Evolutionary conservation across 2,329 filamentous ascomycete genomes (phyloP).

Genomic region (Pyrenochaeta sp.): DNA sequence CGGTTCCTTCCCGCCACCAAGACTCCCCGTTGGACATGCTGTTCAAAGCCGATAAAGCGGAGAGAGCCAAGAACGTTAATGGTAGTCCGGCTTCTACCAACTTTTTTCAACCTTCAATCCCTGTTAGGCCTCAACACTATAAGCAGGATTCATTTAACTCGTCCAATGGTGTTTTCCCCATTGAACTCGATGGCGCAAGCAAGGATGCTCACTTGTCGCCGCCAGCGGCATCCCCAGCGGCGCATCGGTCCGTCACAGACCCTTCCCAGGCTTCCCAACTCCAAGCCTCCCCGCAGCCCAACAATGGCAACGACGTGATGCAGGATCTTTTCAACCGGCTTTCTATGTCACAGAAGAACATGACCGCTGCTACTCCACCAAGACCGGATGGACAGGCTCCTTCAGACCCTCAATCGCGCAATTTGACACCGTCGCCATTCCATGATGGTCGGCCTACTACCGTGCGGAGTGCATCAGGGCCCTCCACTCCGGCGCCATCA

Average conservation of each 20-base stretch:
- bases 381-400: slow-evolving; percentile 28
- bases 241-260: slow-evolving; percentile 41
- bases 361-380: slow-evolving; percentile 32
- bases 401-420: slow-evolving; percentile 33
- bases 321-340: slow-evolving; percentile 55
- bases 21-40: slow-evolving; percentile 88
- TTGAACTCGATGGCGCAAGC: slow-evolving; percentile 67
- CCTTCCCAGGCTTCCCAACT: slow-evolving; percentile 41
- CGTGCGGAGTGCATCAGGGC: slow-evolving; percentile 43
- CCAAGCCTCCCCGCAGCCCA: slow-evolving; percentile 48
- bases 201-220: slow-evolving; percentile 31
- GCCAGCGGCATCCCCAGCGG: slow-evolving; percentile 29
- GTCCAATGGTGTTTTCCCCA: slow-evolving; percentile 67
- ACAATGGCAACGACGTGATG: slow-evolving; percentile 52
- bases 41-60: slow-evolving; percentile 85
- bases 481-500: slow-evolving; percentile 42
- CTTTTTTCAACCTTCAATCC: slow-evolving; percentile 23
- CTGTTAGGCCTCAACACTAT: slow-evolving; percentile 41
- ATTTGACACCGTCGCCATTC: slow-evolving; percentile 53
- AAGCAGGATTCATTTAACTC: slow-evolving; percentile 57
- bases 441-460: slow-evolving; percentile 40
- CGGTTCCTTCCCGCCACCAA: slow-evolving; percentile 55
- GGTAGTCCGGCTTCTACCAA: slow-evolving; percentile 43
- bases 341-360: slow-evolving; percentile 44
- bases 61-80: slow-evolving; percentile 70